phyloP scores from a whole-genome alignment of 1,139 yeast genomes.

The Geotrichum klebahnii region DNA sequence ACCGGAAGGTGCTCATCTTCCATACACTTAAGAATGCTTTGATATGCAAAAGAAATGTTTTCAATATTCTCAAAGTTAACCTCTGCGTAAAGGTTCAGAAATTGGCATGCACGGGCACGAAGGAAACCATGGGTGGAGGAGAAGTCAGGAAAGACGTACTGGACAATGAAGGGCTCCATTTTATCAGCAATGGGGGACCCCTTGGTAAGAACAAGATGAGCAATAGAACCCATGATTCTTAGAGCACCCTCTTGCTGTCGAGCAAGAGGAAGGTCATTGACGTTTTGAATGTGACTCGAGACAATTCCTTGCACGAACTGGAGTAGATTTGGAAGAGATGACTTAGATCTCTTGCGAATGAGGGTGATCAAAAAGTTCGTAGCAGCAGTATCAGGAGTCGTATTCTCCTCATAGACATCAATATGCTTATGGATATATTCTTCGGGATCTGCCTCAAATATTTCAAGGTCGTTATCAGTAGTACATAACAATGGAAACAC shows the following conservation, averaged over 20 bases:
- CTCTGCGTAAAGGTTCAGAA: constrained; percentile 63
- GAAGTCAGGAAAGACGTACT: constrained; percentile 69
- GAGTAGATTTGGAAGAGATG: constrained; percentile 60
- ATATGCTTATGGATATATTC: constrained; percentile 80
- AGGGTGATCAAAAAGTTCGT: constrained; percentile 69
- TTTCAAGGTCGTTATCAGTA: constrained; percentile 61
- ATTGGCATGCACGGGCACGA: constrained; percentile 80
- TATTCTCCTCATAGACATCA: constrained; percentile 67
- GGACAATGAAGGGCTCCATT: constrained; percentile 64
- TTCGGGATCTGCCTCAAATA: constrained; percentile 83
- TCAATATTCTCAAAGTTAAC: constrained; percentile 51
- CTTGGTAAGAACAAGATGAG: constrained; percentile 53
- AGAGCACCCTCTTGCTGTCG: constrained; percentile 74
- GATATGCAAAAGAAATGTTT: constrained; percentile 53
- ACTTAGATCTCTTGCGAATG: constrained; percentile 59
- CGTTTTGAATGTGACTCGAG: constrained; percentile 41
- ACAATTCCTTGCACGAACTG: constrained; percentile 61
- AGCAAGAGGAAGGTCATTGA: constrained; percentile 55
- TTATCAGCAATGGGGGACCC: constrained; percentile 57
- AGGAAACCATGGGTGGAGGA: constrained; percentile 63
- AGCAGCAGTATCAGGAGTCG: constrained; percentile 78
- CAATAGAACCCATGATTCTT: constrained; percentile 69
- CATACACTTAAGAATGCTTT: constrained; percentile 64
- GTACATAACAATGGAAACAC: constrained; percentile 77
- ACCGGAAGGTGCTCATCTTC: constrained; percentile 61